These are phyloP conservation scores for Coemansia sp. DNA, from an alignment of 192 early-diverging fungal species.

Conservation along the genomic window DNA sequence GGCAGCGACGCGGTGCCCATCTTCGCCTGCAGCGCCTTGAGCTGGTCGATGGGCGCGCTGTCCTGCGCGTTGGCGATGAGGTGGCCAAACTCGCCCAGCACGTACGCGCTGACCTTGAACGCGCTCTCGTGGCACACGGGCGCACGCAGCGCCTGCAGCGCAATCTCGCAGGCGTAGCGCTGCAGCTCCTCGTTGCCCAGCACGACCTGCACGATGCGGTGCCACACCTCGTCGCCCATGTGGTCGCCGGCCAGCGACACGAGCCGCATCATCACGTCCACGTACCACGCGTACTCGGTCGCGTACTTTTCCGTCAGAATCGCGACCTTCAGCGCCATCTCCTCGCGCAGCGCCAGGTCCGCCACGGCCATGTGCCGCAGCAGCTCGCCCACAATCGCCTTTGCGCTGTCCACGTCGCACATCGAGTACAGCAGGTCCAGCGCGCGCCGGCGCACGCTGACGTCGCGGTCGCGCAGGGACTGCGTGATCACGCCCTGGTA, in stretches of 20 bases:
- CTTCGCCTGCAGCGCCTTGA: constrained; percentile 91
- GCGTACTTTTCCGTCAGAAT: constrained; percentile 98
- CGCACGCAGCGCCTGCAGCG: constrained; percentile 75
- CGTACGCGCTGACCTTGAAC: constrained; percentile 93
- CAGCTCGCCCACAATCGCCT: constrained; percentile 86
- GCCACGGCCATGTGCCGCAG: constrained; percentile 86
- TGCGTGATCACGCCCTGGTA: constrained; percentile 86
- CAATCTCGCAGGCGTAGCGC: constrained; percentile 88
- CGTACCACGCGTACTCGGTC: constrained; percentile 97
- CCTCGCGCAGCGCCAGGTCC: constrained; percentile 89
- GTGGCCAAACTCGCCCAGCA: constrained; percentile 98
- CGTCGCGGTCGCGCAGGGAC: constrained; percentile 95
- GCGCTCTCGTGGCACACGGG: constrained; percentile 95
- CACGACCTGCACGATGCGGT: constrained; percentile 95
- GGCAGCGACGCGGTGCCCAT: constrained; percentile 75
- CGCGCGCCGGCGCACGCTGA: constrained; percentile 92
- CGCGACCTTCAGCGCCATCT: constrained; percentile 98
- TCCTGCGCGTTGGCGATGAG: constrained; percentile 86
- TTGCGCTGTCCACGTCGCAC: constrained; percentile 88
- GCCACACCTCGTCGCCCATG: constrained; percentile 97
- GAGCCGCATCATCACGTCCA: constrained; percentile 95
- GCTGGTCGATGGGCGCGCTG: constrained; percentile 88
- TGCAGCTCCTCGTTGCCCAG: constrained; percentile 94
- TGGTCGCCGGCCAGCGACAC: constrained; percentile 94
- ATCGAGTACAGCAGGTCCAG: constrained; percentile 96